phyloP scores from a whole-genome alignment of 139 green algal species.

The Nannochloris sp. region DNA sequence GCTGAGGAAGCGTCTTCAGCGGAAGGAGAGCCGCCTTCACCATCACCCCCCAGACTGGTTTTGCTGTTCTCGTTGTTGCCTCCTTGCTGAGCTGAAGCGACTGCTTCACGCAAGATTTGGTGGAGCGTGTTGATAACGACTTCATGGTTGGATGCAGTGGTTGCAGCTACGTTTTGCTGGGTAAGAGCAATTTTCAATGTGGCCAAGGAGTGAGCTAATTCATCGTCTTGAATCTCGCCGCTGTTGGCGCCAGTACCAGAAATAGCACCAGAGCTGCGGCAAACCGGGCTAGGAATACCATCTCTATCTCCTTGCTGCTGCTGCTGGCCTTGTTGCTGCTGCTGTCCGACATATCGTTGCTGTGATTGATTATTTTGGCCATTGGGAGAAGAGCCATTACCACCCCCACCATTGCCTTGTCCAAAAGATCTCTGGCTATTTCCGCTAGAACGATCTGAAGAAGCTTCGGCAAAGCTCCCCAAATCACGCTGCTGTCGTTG shows the following conservation, averaged over 20 bases:
- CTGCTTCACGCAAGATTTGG: constrained; percentile 22
- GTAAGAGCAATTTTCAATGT: constrained; percentile 27
- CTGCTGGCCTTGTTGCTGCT: too few relatives aligned
- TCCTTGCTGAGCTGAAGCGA: constrained; percentile 15
- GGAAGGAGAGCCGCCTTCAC: not conserved
- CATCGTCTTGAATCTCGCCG: not conserved
- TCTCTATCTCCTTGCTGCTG: not conserved
- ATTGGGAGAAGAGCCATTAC: too few relatives aligned
- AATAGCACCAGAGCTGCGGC: not conserved
- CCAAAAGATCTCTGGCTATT: not conserved
- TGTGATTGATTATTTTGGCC: not conserved
- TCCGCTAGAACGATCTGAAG: not conserved
- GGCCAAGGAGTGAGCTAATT: constrained; percentile 20
- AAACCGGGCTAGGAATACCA: not conserved
- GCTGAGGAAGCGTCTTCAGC: not conserved
- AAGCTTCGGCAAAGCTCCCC: not conserved
- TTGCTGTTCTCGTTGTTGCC: not conserved
- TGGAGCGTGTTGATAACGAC: constrained; percentile 27
- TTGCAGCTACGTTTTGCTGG: constrained; percentile 22
- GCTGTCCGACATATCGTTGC: too few relatives aligned
- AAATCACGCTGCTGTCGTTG: too few relatives aligned
- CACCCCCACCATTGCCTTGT: too few relatives aligned
- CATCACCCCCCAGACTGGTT: too few relatives aligned
- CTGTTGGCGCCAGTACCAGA: not conserved
- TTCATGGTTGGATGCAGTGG: constrained; percentile 23